Evolutionary conservation across 2,329 filamentous ascomycete genomes (phyloP), one percentile per base, ranked within the genome.

Genomic region (Trichothecium roseum): DNA sequence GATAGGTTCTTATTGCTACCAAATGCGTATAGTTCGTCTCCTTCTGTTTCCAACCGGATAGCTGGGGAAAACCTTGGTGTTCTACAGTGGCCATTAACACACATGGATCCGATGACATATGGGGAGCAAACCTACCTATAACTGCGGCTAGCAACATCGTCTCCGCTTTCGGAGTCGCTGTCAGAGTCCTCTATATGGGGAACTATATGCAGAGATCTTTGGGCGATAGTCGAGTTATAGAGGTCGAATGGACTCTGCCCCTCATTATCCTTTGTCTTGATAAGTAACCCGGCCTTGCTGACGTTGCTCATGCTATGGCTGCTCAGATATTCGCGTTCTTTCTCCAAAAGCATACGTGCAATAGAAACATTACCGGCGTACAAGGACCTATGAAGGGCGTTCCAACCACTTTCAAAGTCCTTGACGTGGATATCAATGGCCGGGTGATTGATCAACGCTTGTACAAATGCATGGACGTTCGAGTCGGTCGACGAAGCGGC

Each of bases 1-100:
- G 84, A 91, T 8, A 94, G 62, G 47, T 98, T 98, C 52, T 91
- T 93, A 60, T 95, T 98, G 59, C 88, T 96, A 34, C 91, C 91
- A 58, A 96, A 95, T 1, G 86, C 81, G 50, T 86, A 96, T 1
- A 95, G 64, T 52, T 98, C 91, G 49, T 94, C 85, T 8, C 86
- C 89, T 14, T 14, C 12, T 34, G 16, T 10, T 18, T 33, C 31
- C 18, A 16, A 14, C 9, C 18, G 17, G n/a, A 36, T 20, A 14
- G 17, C 30, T 10, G 12, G 17, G 15, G n/a, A 16, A 14, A 17
- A 22, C 27, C 3, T 26, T 22, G 10, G 10, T 20, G 13, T 10
- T 2, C 18, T 22, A 8, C 31, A 36, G n/a, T 8, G 2, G n/a
- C 35, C 30, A 37, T 18, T 24, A 32, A 18, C 3, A 9, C 15